Evolutionary conservation across 139 green algal species (phyloP), one percentile per base, ranked within the genome.

Genomic region (Volvox africanus): DNA sequence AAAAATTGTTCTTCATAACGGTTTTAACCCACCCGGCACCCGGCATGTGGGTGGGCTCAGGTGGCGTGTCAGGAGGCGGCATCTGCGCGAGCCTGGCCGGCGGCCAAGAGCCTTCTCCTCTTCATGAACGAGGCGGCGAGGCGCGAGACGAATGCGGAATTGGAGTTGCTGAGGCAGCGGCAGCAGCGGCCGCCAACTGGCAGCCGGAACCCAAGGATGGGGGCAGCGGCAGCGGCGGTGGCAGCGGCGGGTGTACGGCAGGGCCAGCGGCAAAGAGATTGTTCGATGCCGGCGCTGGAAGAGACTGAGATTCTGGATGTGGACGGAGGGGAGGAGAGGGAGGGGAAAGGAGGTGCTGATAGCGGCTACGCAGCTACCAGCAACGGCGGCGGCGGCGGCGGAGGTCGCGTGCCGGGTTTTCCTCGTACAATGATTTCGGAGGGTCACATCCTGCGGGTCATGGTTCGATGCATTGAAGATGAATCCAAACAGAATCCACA

Each of bases 41-140:
- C n/a, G n/a, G n/a, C n/a, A n/a, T n/a, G n/a, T n/a, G n/a, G n/a
- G n/a, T 55, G 28, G 0, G 1, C 84, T 5, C 84, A 89, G 85
- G 44, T 89, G 24, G 85, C 85, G 17, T 89, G 85, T 37, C 69
- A 82, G 26, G 85, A 89, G 28, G 85, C 85, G 19, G 32, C 71
- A 44, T 71, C 69, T 12, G 85, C 85, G 0, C 85, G 85, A 44
- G 85, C 85, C 36, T 89, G 69, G 69, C 28, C 69, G 26, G 69
- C 69, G 2, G 85, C 69, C 44, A 80, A 80, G 68, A n/a, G 50
- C 37, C 85, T 89, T 44, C 85, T 89, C 37, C 68, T 89, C 36
- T 2, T 35, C 33, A 67, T 89, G 28, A 37, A 73, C 28, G 44
- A 44, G 19, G 85, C 69, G 69, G 85, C 69, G 22, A 18, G 19